Percentiles rank a stretch among this genome's conserved stretches.
Conservation (phyloP, 1,284 basidiomycete species). For the Leccinum ponderosum region DNA sequence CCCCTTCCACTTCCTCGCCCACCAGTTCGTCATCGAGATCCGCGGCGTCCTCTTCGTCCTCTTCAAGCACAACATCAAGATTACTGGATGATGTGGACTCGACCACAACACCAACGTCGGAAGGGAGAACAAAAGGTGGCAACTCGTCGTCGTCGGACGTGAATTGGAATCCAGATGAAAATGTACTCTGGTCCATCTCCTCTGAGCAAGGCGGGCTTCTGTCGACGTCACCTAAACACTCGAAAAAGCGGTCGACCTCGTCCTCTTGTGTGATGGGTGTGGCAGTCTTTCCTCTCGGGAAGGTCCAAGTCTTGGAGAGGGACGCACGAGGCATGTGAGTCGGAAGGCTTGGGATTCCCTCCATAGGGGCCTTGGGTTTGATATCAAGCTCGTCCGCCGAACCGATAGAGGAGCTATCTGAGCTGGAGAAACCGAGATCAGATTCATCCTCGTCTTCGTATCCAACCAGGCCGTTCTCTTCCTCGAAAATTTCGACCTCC, state of each 20-base stretch:
- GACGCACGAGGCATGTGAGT: conserved; percentile 43
- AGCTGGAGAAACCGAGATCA: conserved; percentile 50
- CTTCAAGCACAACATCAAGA: conserved; percentile 46
- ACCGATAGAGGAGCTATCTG: conserved; percentile 52
- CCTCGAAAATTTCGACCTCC: conserved; percentile 48
- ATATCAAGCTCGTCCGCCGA: conserved; percentile 49
- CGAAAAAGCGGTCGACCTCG: conserved; percentile 66
- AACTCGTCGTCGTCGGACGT: conserved; percentile 43
- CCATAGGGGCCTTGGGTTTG: background rate
- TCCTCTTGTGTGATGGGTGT: conserved; percentile 21
- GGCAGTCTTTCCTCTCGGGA: conserved; percentile 46
- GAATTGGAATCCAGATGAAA: conserved; percentile 51
- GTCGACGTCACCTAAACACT: conserved; percentile 64
- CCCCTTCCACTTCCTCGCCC: conserved; percentile 53
- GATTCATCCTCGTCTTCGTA: conserved; percentile 74
- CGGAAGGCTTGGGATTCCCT: conserved; percentile 15
- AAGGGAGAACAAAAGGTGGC: conserved; percentile 50
- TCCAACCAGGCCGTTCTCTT: conserved; percentile 56
- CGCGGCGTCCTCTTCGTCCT: conserved; percentile 43
- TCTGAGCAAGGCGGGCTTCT: conserved; percentile 42
- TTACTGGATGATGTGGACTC: conserved; percentile 27
- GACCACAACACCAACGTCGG: conserved; percentile 53
- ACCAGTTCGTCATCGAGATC: conserved; percentile 42
- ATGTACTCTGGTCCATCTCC: conserved; percentile 58
- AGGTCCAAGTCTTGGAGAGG: conserved; percentile 69